Conservation (phyloP, 2,329 filamentous ascomycete species). For the Plectosphaerella sp. region DNA sequence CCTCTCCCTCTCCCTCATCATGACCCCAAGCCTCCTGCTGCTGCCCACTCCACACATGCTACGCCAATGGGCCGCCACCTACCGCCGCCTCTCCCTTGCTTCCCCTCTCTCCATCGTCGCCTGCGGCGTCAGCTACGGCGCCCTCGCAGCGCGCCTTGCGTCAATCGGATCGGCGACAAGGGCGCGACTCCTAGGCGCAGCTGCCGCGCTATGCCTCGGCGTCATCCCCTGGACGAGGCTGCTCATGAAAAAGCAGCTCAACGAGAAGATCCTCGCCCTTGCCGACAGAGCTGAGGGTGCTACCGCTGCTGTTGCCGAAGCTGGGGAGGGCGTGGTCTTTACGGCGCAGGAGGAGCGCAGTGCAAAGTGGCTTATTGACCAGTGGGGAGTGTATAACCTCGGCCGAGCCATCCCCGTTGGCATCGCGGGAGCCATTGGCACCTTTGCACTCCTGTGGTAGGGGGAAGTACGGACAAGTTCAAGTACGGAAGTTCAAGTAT, state of each 20-base stretch:
- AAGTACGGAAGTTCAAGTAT: not conserved
- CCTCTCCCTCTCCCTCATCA: conserved; percentile 33
- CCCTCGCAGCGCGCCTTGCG: conserved; percentile 22
- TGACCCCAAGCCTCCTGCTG: conserved; percentile 49
- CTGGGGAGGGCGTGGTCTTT: conserved; percentile 30
- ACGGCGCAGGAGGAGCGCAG: conserved; percentile 35
- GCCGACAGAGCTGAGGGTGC: conserved; percentile 18
- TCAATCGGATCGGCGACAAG: conserved; percentile 40
- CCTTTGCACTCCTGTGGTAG: conserved; percentile 18
- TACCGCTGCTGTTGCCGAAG: conserved; percentile 13
- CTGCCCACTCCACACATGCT: conserved; percentile 51
- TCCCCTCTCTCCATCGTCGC: conserved; percentile 34
- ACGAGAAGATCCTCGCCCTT: conserved; percentile 41
- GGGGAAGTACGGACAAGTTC: not conserved
- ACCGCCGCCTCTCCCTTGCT: conserved; percentile 29
- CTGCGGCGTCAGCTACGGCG: conserved; percentile 38
- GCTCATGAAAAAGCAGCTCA: conserved; percentile 37
- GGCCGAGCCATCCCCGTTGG: conserved; percentile 28
- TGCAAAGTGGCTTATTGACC: conserved; percentile 47
- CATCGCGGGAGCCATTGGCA: conserved; percentile 19
- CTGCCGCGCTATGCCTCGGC: conserved; percentile 37
- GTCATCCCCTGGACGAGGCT: conserved; percentile 48
- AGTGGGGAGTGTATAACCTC: conserved; percentile 51
- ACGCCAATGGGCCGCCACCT: conserved; percentile 47
- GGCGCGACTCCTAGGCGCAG: conserved; percentile 38